Percentiles rank a stretch among this genome's conserved stretches.
These are phyloP conservation scores for Fraxinus sp. DNA, from an alignment of 305 asterid species.

Conservation along the genomic window DNA sequence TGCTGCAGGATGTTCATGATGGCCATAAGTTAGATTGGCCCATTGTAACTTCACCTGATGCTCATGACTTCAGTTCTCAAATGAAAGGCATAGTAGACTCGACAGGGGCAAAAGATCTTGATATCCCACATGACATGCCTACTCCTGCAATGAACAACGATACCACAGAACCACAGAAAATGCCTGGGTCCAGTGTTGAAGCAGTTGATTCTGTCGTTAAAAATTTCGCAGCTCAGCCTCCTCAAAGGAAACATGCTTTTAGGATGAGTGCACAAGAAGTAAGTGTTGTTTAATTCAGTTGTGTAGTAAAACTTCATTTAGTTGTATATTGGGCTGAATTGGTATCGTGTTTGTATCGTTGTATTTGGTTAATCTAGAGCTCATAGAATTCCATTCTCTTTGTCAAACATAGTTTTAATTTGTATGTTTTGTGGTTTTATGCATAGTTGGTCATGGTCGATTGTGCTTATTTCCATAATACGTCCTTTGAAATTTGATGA, in stretches of 20 bases:
- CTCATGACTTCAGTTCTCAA: conserved; percentile 33
- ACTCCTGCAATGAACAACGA: conserved; percentile 31
- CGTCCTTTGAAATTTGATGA: not conserved
- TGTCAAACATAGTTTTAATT: not conserved
- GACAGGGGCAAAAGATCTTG: conserved; percentile 30
- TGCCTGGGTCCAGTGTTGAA: conserved; percentile 21
- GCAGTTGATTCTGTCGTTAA: conserved; percentile 35
- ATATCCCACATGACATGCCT: conserved; percentile 25
- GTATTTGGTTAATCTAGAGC: not conserved
- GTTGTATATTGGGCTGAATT: conserved; percentile 8
- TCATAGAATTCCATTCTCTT: not conserved
- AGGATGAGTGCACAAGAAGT: conserved; percentile 77
- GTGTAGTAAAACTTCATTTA: not conserved
- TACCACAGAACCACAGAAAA: conserved; percentile 34
- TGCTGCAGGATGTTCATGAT: conserved; percentile 41
- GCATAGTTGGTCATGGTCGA: not conserved
- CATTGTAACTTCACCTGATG: conserved; percentile 28
- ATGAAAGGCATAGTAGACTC: conserved; percentile 35
- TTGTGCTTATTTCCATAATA: not conserved
- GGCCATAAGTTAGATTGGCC: conserved; percentile 40
- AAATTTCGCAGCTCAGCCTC: conserved; percentile 44
- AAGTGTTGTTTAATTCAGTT: conserved; percentile 15
- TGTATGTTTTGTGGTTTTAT: not conserved
- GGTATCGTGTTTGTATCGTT: not conserved
- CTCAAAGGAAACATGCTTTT: conserved; percentile 50